Conservation (phyloP, 108 stramenopile genomes). For the Cyclotella kingstonii region DNA sequence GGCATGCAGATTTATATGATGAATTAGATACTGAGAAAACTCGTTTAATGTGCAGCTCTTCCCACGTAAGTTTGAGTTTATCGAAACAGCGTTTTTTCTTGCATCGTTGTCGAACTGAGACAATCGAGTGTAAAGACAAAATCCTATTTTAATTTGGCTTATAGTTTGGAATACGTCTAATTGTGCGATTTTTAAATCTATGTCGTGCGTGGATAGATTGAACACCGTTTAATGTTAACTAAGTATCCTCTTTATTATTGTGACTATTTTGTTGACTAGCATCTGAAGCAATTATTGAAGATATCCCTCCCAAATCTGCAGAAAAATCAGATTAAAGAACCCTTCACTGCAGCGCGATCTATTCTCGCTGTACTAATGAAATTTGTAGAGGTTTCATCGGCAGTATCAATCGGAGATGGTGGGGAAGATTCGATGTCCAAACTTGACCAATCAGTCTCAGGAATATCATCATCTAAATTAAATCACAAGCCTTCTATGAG, state of each 20-base stretch:
- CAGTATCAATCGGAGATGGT: slow-evolving; percentile 26
- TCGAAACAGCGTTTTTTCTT: too few species aligned
- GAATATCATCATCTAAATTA: slow-evolving; percentile 4
- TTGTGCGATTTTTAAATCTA: slow-evolving; percentile 1
- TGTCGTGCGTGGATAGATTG: too few species aligned
- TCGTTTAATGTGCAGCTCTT: too few species aligned
- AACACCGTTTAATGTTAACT: too few species aligned
- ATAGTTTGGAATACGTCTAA: slow-evolving; percentile 8
- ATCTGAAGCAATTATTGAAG: slow-evolving; percentile 11
- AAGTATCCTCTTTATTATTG: not conserved
- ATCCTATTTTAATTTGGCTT: too few species aligned
- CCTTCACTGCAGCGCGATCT: slow-evolving; percentile 72
- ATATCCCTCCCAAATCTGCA: slow-evolving; percentile 12
- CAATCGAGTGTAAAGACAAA: too few species aligned
- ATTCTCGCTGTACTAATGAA: slow-evolving; percentile 80
- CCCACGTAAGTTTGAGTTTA: too few species aligned
- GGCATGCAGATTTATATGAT: too few species aligned
- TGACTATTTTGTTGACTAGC: not conserved
- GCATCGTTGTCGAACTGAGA: too few species aligned
- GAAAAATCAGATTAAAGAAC: slow-evolving; percentile 15
- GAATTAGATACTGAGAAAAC: too few species aligned
- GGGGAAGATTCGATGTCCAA: slow-evolving; percentile 3
- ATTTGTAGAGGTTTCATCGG: slow-evolving; percentile 68
- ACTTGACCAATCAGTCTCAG: not conserved
- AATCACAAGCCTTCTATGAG: slow-evolving; percentile 1